Base-by-base conservation (phyloP, 768 basidiomycete species). In the Fomitopsis pulvina region DNA sequence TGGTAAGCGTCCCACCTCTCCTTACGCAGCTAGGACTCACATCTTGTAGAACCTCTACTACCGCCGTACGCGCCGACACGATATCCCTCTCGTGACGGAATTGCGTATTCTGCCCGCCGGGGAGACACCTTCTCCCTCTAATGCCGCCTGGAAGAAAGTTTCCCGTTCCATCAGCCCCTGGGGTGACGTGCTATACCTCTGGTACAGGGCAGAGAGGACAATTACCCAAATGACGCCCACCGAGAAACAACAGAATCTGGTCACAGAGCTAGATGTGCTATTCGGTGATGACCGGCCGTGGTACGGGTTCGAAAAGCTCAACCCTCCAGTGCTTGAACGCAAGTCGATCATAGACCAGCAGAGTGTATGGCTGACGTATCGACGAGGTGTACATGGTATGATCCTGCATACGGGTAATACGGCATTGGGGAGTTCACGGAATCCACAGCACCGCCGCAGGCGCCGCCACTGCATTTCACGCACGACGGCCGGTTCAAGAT, bases 221-320 rank as follows among this genome's bases (percentile, higher is more conserved):
- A 68, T 79, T 30, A 69, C 68, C 14, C 73, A 83, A 20, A 81
- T 89, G 79, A 70, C 67, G n/a, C 47, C 70, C 8, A 74, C 75
- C 34, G 79, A 86, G 57, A 73, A 75, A 52, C 62, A 72, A 28
- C 71, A 66, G 44, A 65, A 83, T 38, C 68, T 92, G 22, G 80
- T 98, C 59, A 97, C 93, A 0, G 93, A 98, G 65, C 54, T 98
- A n/a, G 94, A 98, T 61, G 75, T 97, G 2, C 66, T 91, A 0
- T 96, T 81, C 60, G 95, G 95, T 4, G 84, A 92, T 49, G 86
- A 84, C 47, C 72, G 76, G 7, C 81, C 91, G 0, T 91, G 89
- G 82, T 92, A 83, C 57, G 92, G 92, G 0, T 97, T 93, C 60
- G 80, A 91, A 56, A 82, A 77, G 57, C 59, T 91, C 2, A 69